Evolutionary conservation across 2,329 filamentous ascomycete species (phyloP).

Genomic region (Fusarium torreyae): DNA sequence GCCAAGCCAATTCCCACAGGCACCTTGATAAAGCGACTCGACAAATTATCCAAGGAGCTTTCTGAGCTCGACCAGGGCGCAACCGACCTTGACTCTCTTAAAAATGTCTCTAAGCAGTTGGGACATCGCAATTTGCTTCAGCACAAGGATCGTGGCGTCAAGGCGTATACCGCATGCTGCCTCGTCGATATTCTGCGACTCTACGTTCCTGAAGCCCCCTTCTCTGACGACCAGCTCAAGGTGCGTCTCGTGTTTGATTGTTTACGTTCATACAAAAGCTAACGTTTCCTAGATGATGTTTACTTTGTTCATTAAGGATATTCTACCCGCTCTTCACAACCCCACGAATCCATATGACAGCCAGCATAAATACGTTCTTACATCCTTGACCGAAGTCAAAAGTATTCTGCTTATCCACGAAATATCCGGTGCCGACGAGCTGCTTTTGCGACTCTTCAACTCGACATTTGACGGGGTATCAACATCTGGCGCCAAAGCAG

Average conservation of each 20-base stretch:
- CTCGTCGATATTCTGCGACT: constrained; percentile 93
- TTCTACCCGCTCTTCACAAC: constrained; percentile 88
- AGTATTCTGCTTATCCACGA: constrained; percentile 94
- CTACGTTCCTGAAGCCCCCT: constrained; percentile 95
- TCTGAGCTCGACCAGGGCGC: constrained; percentile 89
- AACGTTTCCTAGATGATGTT: constrained; percentile 84
- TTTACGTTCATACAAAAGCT: constrained; percentile 31
- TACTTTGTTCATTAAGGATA: constrained; percentile 85
- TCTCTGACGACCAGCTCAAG: constrained; percentile 91
- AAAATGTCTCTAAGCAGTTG: constrained; percentile 86
- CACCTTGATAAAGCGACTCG: constrained; percentile 85
- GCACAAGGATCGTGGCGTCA: constrained; percentile 95
- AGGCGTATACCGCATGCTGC: constrained; percentile 89
- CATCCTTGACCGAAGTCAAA: constrained; percentile 92
- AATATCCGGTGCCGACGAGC: constrained; percentile 83
- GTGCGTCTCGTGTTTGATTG: constrained; percentile 60
- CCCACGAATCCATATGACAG: constrained; percentile 91
- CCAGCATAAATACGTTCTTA: constrained; percentile 92
- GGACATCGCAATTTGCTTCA: constrained; percentile 84
- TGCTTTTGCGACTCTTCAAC: constrained; percentile 87
- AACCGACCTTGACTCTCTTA: constrained; percentile 85
- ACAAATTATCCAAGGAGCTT: constrained; percentile 86
- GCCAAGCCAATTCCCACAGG: constrained; percentile 89
- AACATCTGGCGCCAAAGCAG: constrained; percentile 76
- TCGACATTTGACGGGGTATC: constrained; percentile 94